Percentiles rank a stretch among this genome's conserved stretches.
Conservation (phyloP, 2,329 filamentous ascomycete species). For the Xylaria sp. region DNA sequence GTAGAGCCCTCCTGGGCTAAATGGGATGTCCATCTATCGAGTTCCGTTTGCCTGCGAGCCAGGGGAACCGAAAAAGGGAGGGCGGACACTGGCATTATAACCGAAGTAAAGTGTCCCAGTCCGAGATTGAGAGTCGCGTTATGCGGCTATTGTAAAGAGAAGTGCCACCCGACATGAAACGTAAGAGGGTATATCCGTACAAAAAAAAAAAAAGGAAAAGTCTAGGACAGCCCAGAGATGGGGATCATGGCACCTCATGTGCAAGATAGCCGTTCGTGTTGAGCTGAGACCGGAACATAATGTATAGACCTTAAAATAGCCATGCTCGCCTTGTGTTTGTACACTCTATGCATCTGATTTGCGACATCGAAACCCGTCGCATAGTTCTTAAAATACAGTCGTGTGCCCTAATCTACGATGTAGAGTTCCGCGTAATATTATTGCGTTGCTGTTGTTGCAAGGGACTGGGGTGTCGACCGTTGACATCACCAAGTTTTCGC, state of each 20-base stretch:
- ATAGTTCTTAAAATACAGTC: too few species aligned
- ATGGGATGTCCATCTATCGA: not conserved
- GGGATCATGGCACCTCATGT: not conserved
- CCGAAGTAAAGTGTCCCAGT: not conserved
- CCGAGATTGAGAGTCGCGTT: not conserved
- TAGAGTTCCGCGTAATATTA: not conserved
- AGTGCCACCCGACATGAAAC: not conserved
- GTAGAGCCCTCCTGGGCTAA: not conserved
- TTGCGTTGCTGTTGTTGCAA: constrained; percentile 11
- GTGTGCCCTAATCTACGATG: not conserved
- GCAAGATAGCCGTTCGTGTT: not conserved
- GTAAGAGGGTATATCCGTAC: constrained; percentile 20
- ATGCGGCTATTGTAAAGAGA: not conserved
- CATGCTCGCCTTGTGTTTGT: not conserved
- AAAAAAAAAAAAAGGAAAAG: not conserved
- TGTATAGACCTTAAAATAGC: not conserved
- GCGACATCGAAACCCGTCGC: not conserved
- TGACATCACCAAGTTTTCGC: constrained; percentile 25
- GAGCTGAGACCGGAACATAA: not conserved
- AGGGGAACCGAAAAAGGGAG: not conserved
- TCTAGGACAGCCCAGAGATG: not conserved
- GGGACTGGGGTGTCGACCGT: constrained; percentile 28
- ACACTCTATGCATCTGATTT: not conserved
- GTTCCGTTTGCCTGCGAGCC: not conserved
- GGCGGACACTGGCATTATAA: not conserved